These are phyloP conservation scores for Phaeosphaeriaceae sp. DNA, from an alignment of 2,329 filamentous ascomycete genomes.

Conservation along the genomic window DNA sequence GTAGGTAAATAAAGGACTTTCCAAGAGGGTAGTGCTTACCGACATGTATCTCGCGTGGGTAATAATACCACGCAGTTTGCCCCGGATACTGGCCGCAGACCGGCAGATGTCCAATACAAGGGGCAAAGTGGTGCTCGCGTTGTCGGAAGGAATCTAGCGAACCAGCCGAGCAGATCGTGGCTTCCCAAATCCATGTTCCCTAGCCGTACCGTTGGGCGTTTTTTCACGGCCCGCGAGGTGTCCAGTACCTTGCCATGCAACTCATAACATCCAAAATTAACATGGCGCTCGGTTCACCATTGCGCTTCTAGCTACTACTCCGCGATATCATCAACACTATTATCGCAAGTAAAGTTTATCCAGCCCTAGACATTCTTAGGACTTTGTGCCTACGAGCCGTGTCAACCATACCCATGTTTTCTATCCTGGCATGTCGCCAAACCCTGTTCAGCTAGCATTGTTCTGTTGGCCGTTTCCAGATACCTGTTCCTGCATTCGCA, in stretches of 20 bases:
- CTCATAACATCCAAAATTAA: no score
- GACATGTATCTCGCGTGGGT: no score
- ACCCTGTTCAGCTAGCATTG: not conserved
- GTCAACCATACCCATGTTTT: not conserved
- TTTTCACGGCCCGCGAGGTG: not conserved
- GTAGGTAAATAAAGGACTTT: no score
- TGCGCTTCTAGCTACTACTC: not conserved
- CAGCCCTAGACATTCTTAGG: not conserved
- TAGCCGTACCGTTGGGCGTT: not conserved
- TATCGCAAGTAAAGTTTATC: not conserved
- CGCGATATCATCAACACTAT: not conserved
- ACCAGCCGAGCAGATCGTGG: not conserved
- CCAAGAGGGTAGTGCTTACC: no score
- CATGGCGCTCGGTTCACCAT: not conserved
- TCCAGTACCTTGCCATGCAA: no score
- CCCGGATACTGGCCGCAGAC: no score
- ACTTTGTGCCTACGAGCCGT: not conserved
- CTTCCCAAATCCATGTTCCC: not conserved
- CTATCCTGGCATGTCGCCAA: not conserved
- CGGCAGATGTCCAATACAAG: no score
- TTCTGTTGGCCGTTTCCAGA: not conserved
- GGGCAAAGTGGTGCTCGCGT: not conserved
- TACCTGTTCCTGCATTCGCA: conserved; percentile 8
- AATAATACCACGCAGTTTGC: no score
- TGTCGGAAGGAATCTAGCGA: conserved; percentile 1